Percentiles rank a stretch among this genome's conserved stretches.
Conservation (phyloP, 345 rosid species). For the Cardamine resedifolia region DNA sequence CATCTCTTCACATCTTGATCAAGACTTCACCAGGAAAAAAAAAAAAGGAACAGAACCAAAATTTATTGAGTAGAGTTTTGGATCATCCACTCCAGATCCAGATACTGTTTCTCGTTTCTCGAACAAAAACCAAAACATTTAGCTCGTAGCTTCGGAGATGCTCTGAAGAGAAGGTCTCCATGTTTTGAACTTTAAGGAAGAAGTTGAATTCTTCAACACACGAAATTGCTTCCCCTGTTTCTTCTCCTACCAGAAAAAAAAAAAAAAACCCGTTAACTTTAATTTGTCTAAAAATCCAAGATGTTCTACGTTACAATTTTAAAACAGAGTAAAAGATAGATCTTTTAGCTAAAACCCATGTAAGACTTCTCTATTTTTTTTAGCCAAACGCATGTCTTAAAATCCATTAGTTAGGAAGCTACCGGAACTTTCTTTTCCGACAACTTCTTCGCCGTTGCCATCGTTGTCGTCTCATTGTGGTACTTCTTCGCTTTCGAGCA, state of each 20-base stretch:
- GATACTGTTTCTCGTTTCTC: not conserved
- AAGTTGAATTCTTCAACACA: conserved; percentile 41
- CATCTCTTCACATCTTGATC: conserved; percentile 21
- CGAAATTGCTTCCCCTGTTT: conserved; percentile 51
- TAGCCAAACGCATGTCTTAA: not conserved
- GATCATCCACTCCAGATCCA: conserved; percentile 16
- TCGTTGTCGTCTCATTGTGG: conserved; percentile 40
- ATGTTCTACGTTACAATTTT: not conserved
- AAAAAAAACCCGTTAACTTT: not conserved
- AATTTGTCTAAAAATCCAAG: not conserved
- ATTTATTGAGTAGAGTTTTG: conserved; percentile 11
- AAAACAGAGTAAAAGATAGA: not conserved
- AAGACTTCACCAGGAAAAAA: not conserved
- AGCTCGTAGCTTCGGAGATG: conserved; percentile 71
- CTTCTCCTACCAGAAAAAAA: conserved; percentile 39
- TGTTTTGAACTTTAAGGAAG: conserved; percentile 48
- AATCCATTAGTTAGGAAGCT: conserved; percentile 28
- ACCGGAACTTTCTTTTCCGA: conserved; percentile 42
- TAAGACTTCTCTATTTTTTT: not conserved
- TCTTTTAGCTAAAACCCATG: conserved; percentile 18
- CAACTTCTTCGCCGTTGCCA: conserved; percentile 34
- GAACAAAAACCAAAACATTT: conserved; percentile 25
- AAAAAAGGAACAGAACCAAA: not conserved
- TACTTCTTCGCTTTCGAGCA: conserved; percentile 62
- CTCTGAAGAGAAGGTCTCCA: conserved; percentile 87